phyloP scores from a whole-genome alignment of 1,139 yeast genomes.

The Arxiozyma heterogenica region DNA sequence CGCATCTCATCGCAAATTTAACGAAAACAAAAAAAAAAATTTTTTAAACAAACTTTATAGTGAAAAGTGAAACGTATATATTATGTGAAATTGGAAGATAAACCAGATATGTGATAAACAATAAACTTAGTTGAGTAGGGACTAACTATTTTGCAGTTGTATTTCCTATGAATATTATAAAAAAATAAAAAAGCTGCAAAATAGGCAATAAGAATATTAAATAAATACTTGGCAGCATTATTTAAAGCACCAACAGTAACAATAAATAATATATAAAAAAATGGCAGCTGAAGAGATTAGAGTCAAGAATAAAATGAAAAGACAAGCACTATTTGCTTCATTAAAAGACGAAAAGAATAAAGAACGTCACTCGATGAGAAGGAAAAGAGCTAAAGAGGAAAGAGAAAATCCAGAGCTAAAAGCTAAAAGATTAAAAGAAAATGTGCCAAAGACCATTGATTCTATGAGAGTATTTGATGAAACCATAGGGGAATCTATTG shows the following conservation, averaged over 20 bases:
- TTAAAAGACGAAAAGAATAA: conserved; percentile 69
- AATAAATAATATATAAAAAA: neutral
- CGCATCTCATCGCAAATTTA: no score
- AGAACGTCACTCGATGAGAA: conserved; percentile 65
- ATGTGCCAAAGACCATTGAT: conserved; percentile 84
- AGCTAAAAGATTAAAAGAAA: conserved; percentile 67
- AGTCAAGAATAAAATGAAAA: conserved; percentile 65
- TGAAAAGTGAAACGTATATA: no score
- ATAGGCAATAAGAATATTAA: no score
- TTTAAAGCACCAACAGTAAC: neutral
- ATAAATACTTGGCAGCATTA: neutral
- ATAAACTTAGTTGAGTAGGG: no score
- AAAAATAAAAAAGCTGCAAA: no score
- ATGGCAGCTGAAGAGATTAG: conserved; percentile 23
- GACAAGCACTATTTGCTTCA: conserved; percentile 71
- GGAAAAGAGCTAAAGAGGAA: conserved; percentile 76
- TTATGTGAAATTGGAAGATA: no score
- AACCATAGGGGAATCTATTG: conserved; percentile 66
- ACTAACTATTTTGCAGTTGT: no score
- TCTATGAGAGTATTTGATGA: conserved; percentile 85
- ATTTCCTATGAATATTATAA: no score
- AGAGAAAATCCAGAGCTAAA: conserved; percentile 70
- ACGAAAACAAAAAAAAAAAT: no score
- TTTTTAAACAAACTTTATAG: no score
- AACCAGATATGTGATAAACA: no score